Evolutionary conservation across 257 asterid genomes (phyloP), one percentile per base, ranked within the genome.

Genomic region (Przewalskia tangutica): DNA sequence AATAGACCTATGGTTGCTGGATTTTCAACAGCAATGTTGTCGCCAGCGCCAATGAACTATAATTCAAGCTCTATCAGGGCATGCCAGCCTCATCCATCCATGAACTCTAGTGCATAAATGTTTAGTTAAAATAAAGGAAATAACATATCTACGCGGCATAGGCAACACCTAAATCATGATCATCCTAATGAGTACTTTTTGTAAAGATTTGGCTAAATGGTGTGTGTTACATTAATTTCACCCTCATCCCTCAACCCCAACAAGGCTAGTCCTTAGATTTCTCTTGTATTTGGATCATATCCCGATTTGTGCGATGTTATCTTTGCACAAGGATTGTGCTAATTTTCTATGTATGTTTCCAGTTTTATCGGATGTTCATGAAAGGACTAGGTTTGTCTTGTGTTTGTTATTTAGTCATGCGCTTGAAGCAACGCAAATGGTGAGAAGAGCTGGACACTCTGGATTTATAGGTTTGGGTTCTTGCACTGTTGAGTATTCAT

Each of bases 1-100:
- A 83, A 77, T 38, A 79, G 82, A 82, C 84, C 56, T 7, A 44
- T 64, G 80, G 85, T 44, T 77, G 65, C 68, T 63, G 83, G 83
- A 38, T 51, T 44, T 59, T 63, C 66, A 3, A 64, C 76, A 36
- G n/a, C 83, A 60, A 60, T 64, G 58, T 27, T 64, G 58, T 27
- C 11, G 2, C 11, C 44, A 44, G 48, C 5, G 55, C 32, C 60
- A 48, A 64, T 81, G 65, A 80, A 64, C 64, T 50, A 81, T 81
- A 63, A 51, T 65, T 27, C 32, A 27, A 27, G 32, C 32, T 27
- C 32, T 27, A 27, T 27, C 32, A 27, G 32, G 32, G 32, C 32
- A 27, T 79, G 73, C 56, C 82, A 58, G 75, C 44, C 56, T 79
- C 18, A 38, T 59, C 59, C 59, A 59, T 79, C 73, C 16, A 79